Base-by-base conservation (phyloP, 1,284 basidiomycete species). In the Taiwanofungus camphoratus region DNA sequence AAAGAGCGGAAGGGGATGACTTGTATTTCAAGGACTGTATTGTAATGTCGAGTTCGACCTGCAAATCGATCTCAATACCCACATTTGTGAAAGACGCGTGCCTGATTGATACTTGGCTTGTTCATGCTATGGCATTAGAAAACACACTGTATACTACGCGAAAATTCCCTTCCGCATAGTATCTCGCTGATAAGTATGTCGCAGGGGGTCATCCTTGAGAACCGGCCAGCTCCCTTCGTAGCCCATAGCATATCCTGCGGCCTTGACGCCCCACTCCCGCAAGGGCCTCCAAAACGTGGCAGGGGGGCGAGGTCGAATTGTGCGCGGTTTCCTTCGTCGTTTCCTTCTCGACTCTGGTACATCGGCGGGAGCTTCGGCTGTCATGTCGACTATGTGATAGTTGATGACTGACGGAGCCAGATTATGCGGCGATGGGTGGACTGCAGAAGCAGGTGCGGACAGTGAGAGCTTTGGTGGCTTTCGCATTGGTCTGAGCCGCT, bases 231-330 rank as follows among this genome's bases (percentile, higher is more conserved):
- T 65, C n/a, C 59, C 58, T 13, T 51, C 47, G 44, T 59, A 66
- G 2, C 64, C 64, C 53, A 60, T 53, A 11, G 60, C 62, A 44
- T 66, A 67, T 1, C 63, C 65, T 8, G 48, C 37, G 33, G 52
- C 57, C 48, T 60, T 62, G 16, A 60, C 60, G 16, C 60, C 59
- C 56, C 56, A 53, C 27, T 52, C 53, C 13, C 40, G 43, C 13
- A 51, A 36, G 6, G 62, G 62, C 29, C 62, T 46, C 56, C 60
- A 65, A 47, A 66, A 67, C 15, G 49, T 45, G 2, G 63, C 49
- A 22, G 53, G 57, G 4, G 55, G 53, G 24, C 45, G 36, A 8
- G 52, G 52, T 37, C 46, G 46, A 24, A 44, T 24, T 33, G 34
- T 23, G 13, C 37, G 39, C 3, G 15, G n/a, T 38, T 49, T 51